Conservation (phyloP, 2,329 filamentous ascomycete species). For the Fusarium domesticum region DNA sequence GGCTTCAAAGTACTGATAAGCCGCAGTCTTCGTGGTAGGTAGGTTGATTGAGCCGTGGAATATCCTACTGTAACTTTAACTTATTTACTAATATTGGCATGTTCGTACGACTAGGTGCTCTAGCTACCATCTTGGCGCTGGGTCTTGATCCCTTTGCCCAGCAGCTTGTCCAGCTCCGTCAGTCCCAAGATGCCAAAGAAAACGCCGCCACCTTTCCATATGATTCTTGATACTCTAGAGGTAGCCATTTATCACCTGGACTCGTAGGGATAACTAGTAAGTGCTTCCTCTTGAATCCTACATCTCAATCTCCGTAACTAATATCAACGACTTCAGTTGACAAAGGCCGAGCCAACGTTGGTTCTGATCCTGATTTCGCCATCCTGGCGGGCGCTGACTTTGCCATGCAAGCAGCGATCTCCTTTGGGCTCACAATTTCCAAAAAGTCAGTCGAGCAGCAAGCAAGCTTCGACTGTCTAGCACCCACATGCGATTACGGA, state of each 20-base stretch:
- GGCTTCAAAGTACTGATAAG: constrained; percentile 9
- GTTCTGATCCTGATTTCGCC: background rate
- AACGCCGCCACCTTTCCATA: constrained; percentile 1
- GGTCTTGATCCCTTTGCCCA: constrained; percentile 17
- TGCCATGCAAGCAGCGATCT: constrained; percentile 10
- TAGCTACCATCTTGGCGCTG: constrained; percentile 13
- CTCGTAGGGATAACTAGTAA: background rate
- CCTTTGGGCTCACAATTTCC: constrained; percentile 5
- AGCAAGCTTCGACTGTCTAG: constrained; percentile 1
- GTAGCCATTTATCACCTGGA: background rate
- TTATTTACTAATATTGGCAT: background rate
- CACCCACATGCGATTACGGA: constrained; percentile 4
- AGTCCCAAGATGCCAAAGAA: background rate
- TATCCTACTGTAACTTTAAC: no score
- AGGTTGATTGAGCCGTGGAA: no score
- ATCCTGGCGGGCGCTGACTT: constrained; percentile 9
- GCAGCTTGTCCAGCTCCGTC: constrained; percentile 11
- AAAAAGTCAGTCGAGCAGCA: constrained; percentile 1
- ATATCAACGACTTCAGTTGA: no score
- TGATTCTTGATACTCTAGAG: constrained; percentile 9
- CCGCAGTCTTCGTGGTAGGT: constrained; percentile 8
- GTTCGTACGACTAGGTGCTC: constrained; percentile 11
- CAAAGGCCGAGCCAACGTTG: constrained; percentile 1
- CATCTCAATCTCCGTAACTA: no score
- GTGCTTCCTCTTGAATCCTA: no score